Evolutionary conservation across 768 basidiomycete genomes (phyloP).

Genomic region (Lentinula boryana): DNA sequence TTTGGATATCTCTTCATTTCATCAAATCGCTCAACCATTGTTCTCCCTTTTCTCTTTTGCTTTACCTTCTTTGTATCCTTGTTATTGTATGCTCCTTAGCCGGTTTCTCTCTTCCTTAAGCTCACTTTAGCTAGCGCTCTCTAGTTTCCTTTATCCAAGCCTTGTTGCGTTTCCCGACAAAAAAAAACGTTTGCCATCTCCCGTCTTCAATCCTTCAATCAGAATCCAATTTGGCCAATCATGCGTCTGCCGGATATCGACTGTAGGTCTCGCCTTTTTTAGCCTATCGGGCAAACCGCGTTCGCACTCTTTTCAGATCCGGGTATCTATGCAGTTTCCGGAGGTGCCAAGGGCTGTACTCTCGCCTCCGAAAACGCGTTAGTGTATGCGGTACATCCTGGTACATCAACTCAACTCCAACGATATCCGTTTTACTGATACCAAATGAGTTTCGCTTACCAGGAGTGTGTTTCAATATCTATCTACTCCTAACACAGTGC

Average conservation of each 20-base stretch:
- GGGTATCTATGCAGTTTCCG: background rate
- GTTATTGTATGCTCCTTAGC: background rate
- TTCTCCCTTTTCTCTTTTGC: background rate
- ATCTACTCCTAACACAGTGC: background rate
- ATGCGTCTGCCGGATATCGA: background rate
- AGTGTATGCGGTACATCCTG: background rate
- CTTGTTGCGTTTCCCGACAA: background rate
- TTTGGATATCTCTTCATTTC: background rate
- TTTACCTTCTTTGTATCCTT: background rate
- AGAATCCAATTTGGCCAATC: background rate
- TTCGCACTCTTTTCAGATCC: background rate
- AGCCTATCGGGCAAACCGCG: background rate
- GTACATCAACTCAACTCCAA: no score
- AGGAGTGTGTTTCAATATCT: background rate
- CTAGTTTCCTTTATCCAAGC: background rate
- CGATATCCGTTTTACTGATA: background rate
- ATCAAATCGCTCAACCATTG: background rate
- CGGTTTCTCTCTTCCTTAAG: background rate
- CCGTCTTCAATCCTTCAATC: conserved; percentile 4
- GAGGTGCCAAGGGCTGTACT: background rate
- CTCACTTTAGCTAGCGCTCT: background rate
- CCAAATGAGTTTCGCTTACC: background rate
- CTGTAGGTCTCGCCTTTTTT: background rate
- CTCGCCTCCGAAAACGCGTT: background rate
- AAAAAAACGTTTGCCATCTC: background rate